Base-by-base conservation (phyloP, 495 filamentous ascomycete species). In the Jackrogersella minutella region DNA sequence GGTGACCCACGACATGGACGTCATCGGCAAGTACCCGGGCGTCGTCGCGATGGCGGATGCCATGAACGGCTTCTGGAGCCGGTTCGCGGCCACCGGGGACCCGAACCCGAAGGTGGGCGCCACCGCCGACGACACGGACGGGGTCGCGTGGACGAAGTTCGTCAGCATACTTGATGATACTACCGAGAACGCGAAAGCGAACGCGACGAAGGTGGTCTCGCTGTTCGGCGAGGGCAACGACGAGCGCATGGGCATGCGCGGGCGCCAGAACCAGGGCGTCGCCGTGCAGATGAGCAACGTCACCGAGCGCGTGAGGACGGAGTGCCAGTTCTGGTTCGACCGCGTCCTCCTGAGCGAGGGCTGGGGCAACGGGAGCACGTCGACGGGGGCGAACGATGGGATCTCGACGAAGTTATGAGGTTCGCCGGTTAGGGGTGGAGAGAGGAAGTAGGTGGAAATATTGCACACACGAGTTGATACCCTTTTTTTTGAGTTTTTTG, bases 221-320 rank as follows among this genome's bases (percentile, higher is more conserved):
- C 76, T 87, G 0, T 88, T 90, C 71, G 87, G 88, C 13, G 77
- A 86, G 55, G 86, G 83, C 2, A 90, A 90, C 71, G 81, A 89
- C 54, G 86, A 89, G 72, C 65, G 81, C 5, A 62, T 70, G 55
- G 70, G 73, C 10, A 9, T 43, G 0, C 77, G 77, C 10, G 83
- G 82, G 1, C 78, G 79, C 10, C 65, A 44, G 5, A 56, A 71
- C 5, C 62, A 47, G 8, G 86, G 85, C 0, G 71, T 74, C 1
- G 74, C 82, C 13, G 85, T 79, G 0, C 68, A 82, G 63, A 72
- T 80, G 30, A 72, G 74, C 28, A 46, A 39, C 66, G 62, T 75
- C 75, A 84, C 71, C 47, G 76, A 71, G 4, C 80, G 82, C 63
- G 80, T 82, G 51, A 75, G 63, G 31, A 72, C 76, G 57, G 79